Evolutionary conservation across 257 asterid species (phyloP).

Genomic region (Solanum virginianum): DNA sequence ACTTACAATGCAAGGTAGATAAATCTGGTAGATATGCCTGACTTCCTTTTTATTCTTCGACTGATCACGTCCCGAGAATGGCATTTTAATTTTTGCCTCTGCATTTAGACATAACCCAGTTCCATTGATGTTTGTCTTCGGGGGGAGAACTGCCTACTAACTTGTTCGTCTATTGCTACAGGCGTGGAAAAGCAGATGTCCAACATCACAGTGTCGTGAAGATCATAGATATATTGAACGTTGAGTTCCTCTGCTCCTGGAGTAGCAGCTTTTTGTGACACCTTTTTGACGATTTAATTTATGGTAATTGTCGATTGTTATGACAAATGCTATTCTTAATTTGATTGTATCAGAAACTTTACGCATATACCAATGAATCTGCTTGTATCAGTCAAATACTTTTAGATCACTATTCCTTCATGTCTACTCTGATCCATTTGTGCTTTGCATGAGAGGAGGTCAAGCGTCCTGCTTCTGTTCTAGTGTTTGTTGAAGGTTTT

Average conservation of each 20-base stretch:
- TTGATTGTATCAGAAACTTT: neutral
- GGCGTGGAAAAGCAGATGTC: neutral
- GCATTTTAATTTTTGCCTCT: neutral
- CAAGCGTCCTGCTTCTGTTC: neutral
- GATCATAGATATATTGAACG: neutral
- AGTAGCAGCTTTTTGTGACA: neutral
- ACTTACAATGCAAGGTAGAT: slow-evolving; percentile 19
- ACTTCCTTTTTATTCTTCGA: neutral
- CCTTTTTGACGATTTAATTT: neutral
- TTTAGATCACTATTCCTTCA: neutral
- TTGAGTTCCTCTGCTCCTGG: neutral
- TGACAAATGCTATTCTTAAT: neutral
- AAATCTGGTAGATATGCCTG: neutral
- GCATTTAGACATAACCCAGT: neutral
- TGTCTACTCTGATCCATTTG: neutral
- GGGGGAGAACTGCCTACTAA: neutral
- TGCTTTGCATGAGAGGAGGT: neutral
- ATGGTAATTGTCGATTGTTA: neutral
- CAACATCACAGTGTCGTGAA: neutral
- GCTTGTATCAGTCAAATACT: neutral
- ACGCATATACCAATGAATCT: neutral
- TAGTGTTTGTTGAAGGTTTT: neutral
- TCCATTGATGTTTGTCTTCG: neutral
- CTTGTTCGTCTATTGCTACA: neutral
- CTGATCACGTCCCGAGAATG: neutral